phyloP scores from a whole-genome alignment of 148 eudicot genomes.

The Amaranthus cruentus region DNA sequence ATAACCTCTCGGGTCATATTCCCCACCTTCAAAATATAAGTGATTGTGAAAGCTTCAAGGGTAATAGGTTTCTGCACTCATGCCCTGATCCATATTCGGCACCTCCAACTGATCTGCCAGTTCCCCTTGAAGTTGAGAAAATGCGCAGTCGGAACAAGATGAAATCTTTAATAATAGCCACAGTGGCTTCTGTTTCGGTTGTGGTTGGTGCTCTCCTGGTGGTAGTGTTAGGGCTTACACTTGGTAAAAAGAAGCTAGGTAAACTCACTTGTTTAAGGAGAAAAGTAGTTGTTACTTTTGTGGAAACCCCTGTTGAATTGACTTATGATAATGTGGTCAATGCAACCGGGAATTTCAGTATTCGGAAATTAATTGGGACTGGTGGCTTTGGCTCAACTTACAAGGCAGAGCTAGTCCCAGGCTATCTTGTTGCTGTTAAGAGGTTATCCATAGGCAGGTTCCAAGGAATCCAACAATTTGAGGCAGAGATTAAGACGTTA shows the following conservation, averaged over 20 bases:
- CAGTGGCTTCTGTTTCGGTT: slow-evolving; percentile 41
- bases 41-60: slow-evolving; percentile 42
- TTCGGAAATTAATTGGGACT: slow-evolving; percentile 52
- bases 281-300: slow-evolving; percentile 45
- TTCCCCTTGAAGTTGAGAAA: slow-evolving; percentile 41
- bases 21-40: slow-evolving; percentile 34
- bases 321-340: slow-evolving; percentile 48
- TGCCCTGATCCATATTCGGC: slow-evolving; percentile 45
- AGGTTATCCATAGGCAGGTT: slow-evolving; percentile 50
- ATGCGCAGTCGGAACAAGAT: slow-evolving; percentile 28
- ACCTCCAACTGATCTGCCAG: slow-evolving; percentile 38
- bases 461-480: slow-evolving; percentile 64
- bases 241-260: slow-evolving; percentile 38
- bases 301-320: slow-evolving; percentile 41
- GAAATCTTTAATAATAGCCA: slow-evolving; percentile 43
- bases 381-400: slow-evolving; percentile 71
- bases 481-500: slow-evolving; percentile 56
- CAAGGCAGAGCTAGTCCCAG: slow-evolving; percentile 55
- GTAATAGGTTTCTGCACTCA: slow-evolving; percentile 40
- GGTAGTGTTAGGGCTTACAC: slow-evolving; percentile 30
- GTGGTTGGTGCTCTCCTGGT: slow-evolving; percentile 33
- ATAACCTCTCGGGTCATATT: slow-evolving; percentile 55
- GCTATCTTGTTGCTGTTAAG: slow-evolving; percentile 59
- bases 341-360: slow-evolving; percentile 54
- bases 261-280: slow-evolving; percentile 36